Evolutionary conservation across 2,329 filamentous ascomycete species (phyloP), one percentile per base, ranked within the genome.

Genomic region (Chaetothyriales sp.): DNA sequence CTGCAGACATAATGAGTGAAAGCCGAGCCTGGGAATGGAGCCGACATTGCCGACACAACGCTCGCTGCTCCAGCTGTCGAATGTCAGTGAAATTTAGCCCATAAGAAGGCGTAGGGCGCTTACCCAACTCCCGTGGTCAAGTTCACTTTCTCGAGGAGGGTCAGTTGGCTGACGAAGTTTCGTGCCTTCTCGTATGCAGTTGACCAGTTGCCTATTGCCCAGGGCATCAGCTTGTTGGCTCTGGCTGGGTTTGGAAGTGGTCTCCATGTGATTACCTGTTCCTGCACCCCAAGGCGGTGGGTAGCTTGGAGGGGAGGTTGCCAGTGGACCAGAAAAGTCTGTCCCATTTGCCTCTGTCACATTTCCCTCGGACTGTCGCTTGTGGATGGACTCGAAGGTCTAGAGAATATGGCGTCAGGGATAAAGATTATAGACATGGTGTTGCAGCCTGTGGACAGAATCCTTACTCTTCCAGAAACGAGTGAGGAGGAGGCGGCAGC

Each of bases 101-200:
- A 46, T 3, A 22, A 5, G 5, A 28, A 18, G 45, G 28, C 10
- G 10, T 18, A 9, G 15, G 44, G 15, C 12, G 69, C 80, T 66
- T 69, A 90, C 78, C 88, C 88, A 56, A 84, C 78, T 65, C 90
- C 90, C 0, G 89, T 95, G 2, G 90, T 96, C 57, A 98, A 66
- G 66, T 96, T 96, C 67, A 96, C 87, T 71, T 95, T 95, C 66
- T 95, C 89, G 9, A 80, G 64, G 36, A 95, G 73, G 0, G 87
- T 94, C 68, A 95, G 69, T 64, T 88, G 80, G 8, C 83, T 83
- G 45, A 95, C 87, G 61, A 95, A 90, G 2, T 74, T 78, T 58
- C 78, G 79, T 1, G 89, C 89, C 65, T 84, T 81, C 18, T 68
- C 70, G 59, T 94, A 89, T 42, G 87, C 86, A 5, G 79, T 76